A percentile compares a stretch with the other conserved stretches of the same genome.
Evolutionary conservation across 768 basidiomycete genomes (phyloP).

Genomic region (Amanita rimosa): DNA sequence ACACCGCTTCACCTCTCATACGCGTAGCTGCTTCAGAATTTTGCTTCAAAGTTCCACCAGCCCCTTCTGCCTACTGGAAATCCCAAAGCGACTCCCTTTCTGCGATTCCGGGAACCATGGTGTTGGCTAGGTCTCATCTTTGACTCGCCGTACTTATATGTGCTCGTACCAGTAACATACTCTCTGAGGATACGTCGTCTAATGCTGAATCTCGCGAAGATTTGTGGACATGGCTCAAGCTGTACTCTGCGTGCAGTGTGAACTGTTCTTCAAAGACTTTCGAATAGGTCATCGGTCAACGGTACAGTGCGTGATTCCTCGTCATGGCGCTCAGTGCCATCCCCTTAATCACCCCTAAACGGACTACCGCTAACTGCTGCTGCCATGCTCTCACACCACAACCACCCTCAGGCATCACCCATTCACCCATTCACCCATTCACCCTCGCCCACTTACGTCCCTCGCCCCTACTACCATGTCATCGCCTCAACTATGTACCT

Average conservation of each 20-base stretch:
- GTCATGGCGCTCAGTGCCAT: too few species aligned
- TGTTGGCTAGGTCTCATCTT: slow-evolving; percentile 81
- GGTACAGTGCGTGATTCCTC: slow-evolving; percentile 54
- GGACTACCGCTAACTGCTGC: too few species aligned
- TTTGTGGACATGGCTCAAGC: slow-evolving; percentile 53
- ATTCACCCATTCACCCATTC: too few species aligned
- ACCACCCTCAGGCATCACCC: too few species aligned
- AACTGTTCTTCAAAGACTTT: slow-evolving; percentile 77
- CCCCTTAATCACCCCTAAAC: too few species aligned
- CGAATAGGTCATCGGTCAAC: slow-evolving; percentile 65
- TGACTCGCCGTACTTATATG: slow-evolving; percentile 69
- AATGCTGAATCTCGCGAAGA: slow-evolving; percentile 15
- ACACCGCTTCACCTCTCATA: slow-evolving; percentile 43
- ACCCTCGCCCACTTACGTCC: too few species aligned
- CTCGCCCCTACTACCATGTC: too few species aligned
- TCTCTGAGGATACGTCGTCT: slow-evolving; percentile 6
- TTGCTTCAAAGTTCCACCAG: slow-evolving; percentile 15
- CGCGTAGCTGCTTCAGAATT: slow-evolving; percentile 36
- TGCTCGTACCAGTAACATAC: slow-evolving; percentile 22
- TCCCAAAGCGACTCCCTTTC: slow-evolving; percentile 44
- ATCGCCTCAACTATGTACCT: too few species aligned
- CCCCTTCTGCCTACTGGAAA: slow-evolving; percentile 18
- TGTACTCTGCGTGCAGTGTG: slow-evolving; percentile 48
- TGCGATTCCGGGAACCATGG: slow-evolving; percentile 71
- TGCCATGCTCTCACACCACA: too few species aligned